Evolutionary conservation across 768 basidiomycete species (phyloP).

Genomic region (Mycena chlorophos): DNA sequence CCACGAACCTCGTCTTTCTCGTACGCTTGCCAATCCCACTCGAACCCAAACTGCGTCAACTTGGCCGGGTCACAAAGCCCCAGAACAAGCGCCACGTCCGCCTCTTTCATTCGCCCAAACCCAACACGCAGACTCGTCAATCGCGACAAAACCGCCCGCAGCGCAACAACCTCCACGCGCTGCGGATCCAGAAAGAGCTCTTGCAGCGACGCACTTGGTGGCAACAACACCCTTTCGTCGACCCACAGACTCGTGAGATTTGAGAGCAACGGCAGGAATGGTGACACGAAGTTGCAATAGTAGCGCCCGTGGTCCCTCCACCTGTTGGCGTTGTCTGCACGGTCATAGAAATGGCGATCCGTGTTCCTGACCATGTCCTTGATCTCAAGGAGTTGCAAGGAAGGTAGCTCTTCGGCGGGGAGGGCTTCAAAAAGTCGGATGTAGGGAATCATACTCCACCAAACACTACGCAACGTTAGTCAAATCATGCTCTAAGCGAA

Average conservation of each 20-base stretch:
- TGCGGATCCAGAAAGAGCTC: background rate
- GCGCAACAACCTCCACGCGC: constrained; percentile 10
- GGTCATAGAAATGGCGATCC: constrained; percentile 11
- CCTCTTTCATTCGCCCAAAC: constrained; percentile 11
- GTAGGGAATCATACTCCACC: constrained; percentile 5
- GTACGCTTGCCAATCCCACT: constrained; percentile 17
- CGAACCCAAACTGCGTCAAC: constrained; percentile 21
- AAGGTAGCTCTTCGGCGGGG: constrained; percentile 15
- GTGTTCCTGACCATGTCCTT: constrained; percentile 15
- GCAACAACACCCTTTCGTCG: constrained; percentile 15
- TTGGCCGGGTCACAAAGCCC: constrained; percentile 13
- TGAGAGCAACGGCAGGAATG: constrained; percentile 14
- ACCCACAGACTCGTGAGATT: constrained; percentile 21
- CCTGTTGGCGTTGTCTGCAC: constrained; percentile 3
- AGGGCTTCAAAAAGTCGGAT: constrained; percentile 21
- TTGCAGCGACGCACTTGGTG: background rate
- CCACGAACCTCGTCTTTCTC: constrained; percentile 9
- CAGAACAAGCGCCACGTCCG: constrained; percentile 10
- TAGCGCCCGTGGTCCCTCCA: constrained; percentile 5
- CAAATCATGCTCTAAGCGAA: no score
- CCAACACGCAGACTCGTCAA: constrained; percentile 20
- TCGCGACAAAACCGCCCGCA: constrained; percentile 10
- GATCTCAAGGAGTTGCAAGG: constrained; percentile 20
- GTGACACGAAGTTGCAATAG: constrained; percentile 18
- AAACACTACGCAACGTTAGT: constrained; percentile 8